A percentile compares a stretch with the other conserved stretches of the same genome.
Evolutionary conservation across 805 yeast species (phyloP).

Genomic region (Candida michaelii): DNA sequence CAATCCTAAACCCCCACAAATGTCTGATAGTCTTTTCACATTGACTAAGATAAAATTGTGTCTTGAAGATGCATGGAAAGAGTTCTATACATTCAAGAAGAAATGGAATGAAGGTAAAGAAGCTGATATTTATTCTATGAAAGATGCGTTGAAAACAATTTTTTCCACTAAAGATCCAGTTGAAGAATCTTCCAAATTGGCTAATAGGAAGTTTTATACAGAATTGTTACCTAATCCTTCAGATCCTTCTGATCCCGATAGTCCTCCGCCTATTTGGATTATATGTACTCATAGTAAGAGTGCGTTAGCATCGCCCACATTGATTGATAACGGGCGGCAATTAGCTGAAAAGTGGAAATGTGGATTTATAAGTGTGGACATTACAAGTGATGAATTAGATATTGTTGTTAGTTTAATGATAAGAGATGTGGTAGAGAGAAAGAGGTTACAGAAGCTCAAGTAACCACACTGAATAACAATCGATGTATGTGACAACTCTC

Average conservation of each 20-base stretch:
- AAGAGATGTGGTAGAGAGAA: conserved; percentile 57
- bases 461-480: too few species aligned
- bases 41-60: conserved; percentile 47
- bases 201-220: conserved; percentile 21
- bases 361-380: conserved; percentile 65
- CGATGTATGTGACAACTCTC: too few species aligned
- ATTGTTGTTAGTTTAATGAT: conserved; percentile 56
- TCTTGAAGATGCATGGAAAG: conserved; percentile 72
- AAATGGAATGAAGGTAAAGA: conserved; percentile 67
- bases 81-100: conserved; percentile 53
- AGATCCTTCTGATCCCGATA: conserved; percentile 35
- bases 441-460: conserved; percentile 7
- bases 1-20: background rate
- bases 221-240: conserved; percentile 24
- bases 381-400: conserved; percentile 50
- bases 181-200: conserved; percentile 23
- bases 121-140: conserved; percentile 61
- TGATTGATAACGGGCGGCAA: conserved; percentile 57
- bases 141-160: conserved; percentile 55
- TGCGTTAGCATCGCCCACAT: conserved; percentile 57
- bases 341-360: conserved; percentile 63
- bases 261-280: conserved; percentile 65
- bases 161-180: conserved; percentile 47
- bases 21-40: conserved; percentile 9
- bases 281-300: conserved; percentile 64